Percentiles rank a stretch among this genome's conserved stretches.
phyloP scores from a whole-genome alignment of 163 green algal species.

The Coccomyxa subellipsoidea region DNA sequence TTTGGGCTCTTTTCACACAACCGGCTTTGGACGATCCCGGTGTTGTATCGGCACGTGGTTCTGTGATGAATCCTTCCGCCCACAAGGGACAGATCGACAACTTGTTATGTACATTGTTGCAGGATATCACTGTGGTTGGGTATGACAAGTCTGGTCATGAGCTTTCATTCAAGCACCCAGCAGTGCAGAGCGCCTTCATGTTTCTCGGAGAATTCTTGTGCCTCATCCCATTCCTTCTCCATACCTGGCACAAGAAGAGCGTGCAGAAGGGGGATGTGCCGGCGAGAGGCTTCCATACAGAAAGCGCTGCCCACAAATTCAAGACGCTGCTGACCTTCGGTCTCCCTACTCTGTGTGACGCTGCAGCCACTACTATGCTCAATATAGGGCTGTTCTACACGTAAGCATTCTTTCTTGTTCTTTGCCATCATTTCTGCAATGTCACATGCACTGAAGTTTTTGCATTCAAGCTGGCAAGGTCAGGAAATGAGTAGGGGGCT shows the following conservation, averaged over 20 bases:
- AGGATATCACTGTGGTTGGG: slow-evolving; percentile 72
- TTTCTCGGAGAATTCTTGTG: slow-evolving; percentile 61
- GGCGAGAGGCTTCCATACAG: neutral
- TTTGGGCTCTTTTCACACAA: neutral
- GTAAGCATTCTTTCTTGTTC: slow-evolving; percentile 22
- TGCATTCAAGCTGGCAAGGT: too few relatives aligned
- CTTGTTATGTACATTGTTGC: slow-evolving; percentile 19
- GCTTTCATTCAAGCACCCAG: slow-evolving; percentile 70
- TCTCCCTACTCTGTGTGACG: slow-evolving; percentile 81
- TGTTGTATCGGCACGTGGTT: neutral
- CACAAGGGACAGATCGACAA: neutral
- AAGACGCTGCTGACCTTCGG: slow-evolving; percentile 52
- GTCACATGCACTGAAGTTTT: too few relatives aligned
- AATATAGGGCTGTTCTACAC: slow-evolving; percentile 86
- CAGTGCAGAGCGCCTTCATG: slow-evolving; percentile 61
- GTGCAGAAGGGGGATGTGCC: neutral
- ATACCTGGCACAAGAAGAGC: neutral
- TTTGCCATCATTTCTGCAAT: too few relatives aligned
- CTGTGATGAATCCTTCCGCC: neutral
- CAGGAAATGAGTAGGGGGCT: neutral
- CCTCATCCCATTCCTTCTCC: slow-evolving; percentile 58
- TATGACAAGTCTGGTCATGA: slow-evolving; percentile 36
- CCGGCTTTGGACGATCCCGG: too few relatives aligned
- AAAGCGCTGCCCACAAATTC: slow-evolving; percentile 7
- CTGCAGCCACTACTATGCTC: slow-evolving; percentile 72